Evolutionary conservation across 176 grass and related monocot species (phyloP).

Genomic region (Alopecurus myosuroides): DNA sequence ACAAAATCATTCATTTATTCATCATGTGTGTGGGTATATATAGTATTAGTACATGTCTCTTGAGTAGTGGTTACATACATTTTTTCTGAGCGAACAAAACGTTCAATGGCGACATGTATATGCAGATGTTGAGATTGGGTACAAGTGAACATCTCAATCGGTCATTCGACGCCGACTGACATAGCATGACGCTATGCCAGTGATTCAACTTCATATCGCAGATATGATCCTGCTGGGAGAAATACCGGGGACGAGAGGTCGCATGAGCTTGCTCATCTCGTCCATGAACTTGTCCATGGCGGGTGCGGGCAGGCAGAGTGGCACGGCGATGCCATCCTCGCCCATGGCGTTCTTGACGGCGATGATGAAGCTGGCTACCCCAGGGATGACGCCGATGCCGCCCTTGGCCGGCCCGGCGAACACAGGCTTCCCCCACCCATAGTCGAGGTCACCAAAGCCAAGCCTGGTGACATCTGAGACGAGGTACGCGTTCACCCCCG

Average conservation of each 20-base stretch:
- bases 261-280: conserved; percentile 44
- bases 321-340: conserved; percentile 54
- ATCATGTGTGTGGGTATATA: too few relatives aligned
- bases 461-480: conserved; percentile 54
- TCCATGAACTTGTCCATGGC: conserved; percentile 51
- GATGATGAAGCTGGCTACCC: conserved; percentile 63
- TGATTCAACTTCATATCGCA: conserved; percentile 29
- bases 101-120: too few relatives aligned
- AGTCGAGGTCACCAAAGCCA: conserved; percentile 58
- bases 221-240: conserved; percentile 13
- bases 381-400: conserved; percentile 49
- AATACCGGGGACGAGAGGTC: neutral
- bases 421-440: conserved; percentile 59
- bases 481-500: conserved; percentile 56
- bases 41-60: too few relatives aligned
- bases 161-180: neutral
- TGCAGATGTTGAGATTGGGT: neutral
- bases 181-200: neutral
- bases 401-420: conserved; percentile 61
- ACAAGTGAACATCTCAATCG: neutral
- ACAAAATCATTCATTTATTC: too few relatives aligned
- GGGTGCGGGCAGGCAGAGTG: conserved; percentile 50
- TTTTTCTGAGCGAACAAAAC: too few relatives aligned
- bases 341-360: conserved; percentile 54
- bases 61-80: too few relatives aligned